Conservation (phyloP, 768 basidiomycete genomes). For the Boletus patriciae region DNA sequence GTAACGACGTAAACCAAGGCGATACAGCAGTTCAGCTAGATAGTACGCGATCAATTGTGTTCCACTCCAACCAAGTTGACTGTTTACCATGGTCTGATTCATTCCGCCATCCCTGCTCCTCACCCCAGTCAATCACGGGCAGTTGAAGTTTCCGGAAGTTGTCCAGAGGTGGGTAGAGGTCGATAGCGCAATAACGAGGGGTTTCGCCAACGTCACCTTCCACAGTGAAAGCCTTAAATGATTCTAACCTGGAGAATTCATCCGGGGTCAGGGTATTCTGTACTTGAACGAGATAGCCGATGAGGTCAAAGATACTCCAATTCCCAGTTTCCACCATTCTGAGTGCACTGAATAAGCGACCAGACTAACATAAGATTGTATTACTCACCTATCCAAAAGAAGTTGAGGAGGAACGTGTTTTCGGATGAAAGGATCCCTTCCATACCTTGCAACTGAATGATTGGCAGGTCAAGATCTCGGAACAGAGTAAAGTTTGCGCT, state of each 20-base stretch:
- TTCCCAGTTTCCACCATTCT: slow-evolving; percentile 6
- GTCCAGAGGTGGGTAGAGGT: slow-evolving; percentile 81
- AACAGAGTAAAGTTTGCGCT: slow-evolving; percentile 50
- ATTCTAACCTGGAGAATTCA: not conserved
- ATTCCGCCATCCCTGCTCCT: slow-evolving; percentile 60
- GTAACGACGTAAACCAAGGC: slow-evolving; percentile 22
- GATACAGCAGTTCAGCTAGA: slow-evolving; percentile 23
- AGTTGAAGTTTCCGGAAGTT: slow-evolving; percentile 65
- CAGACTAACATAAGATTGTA: not conserved
- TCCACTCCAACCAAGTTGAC: slow-evolving; percentile 28
- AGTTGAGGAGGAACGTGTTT: not conserved
- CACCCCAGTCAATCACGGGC: slow-evolving; percentile 83
- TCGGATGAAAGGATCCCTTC: not conserved
- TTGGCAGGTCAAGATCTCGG: not conserved
- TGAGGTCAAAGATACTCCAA: slow-evolving; percentile 3
- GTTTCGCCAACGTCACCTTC: slow-evolving; percentile 32
- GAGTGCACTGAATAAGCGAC: not conserved
- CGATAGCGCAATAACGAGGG: slow-evolving; percentile 44
- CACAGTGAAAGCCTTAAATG: slow-evolving; percentile 46
- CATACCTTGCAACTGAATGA: not conserved
- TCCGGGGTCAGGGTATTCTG: not conserved
- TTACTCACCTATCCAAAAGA: not conserved
- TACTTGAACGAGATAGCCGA: slow-evolving; percentile 6
- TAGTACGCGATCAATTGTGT: slow-evolving; percentile 19
- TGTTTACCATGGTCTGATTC: not conserved